Conservation (phyloP, 805 yeast genomes). For the Ogataea nitratoaversa region DNA sequence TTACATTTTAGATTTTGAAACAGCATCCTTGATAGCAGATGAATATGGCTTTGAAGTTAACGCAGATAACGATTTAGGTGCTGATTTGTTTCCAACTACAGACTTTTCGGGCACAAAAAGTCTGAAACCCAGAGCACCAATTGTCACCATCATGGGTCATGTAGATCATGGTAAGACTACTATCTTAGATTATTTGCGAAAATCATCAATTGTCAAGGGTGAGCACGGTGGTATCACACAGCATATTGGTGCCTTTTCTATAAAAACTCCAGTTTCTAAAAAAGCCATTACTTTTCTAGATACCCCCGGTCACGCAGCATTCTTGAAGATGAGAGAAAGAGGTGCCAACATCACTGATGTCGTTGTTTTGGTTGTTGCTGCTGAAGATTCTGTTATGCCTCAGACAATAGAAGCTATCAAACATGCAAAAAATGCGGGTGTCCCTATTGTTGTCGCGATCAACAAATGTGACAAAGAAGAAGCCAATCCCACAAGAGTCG, state of each 20-base stretch:
- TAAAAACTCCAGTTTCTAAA: conserved; percentile 68
- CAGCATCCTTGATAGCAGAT: conserved; percentile 81
- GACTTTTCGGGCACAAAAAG: conserved; percentile 42
- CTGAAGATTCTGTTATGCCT: conserved; percentile 97
- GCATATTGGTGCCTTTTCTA: conserved; percentile 95
- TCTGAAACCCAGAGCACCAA: conserved; percentile 76
- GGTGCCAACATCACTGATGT: conserved; percentile 95
- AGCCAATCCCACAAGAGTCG: conserved; percentile 68
- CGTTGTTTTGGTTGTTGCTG: conserved; percentile 89
- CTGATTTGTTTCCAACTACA: conserved; percentile 56
- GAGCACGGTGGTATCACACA: conserved; percentile 98
- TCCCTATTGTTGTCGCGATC: conserved; percentile 84
- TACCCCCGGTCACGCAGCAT: conserved; percentile 98
- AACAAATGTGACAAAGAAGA: conserved; percentile 87
- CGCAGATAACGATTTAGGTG: conserved; percentile 53
- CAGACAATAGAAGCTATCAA: conserved; percentile 94
- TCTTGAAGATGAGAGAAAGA: conserved; percentile 91
- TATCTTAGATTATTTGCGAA: conserved; percentile 78
- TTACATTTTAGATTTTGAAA: conserved; percentile 80
- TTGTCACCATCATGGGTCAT: conserved; percentile 98
- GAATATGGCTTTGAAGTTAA: conserved; percentile 74
- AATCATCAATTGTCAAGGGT: conserved; percentile 73
- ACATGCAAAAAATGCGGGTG: conserved; percentile 80
- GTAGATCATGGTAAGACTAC: conserved; percentile 99
- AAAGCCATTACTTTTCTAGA: conserved; percentile 84